Percentiles rank a stretch among this genome's conserved stretches.
phyloP scores from a whole-genome alignment of 2,329 filamentous ascomycete genomes.

The Trichoderma sp. region DNA sequence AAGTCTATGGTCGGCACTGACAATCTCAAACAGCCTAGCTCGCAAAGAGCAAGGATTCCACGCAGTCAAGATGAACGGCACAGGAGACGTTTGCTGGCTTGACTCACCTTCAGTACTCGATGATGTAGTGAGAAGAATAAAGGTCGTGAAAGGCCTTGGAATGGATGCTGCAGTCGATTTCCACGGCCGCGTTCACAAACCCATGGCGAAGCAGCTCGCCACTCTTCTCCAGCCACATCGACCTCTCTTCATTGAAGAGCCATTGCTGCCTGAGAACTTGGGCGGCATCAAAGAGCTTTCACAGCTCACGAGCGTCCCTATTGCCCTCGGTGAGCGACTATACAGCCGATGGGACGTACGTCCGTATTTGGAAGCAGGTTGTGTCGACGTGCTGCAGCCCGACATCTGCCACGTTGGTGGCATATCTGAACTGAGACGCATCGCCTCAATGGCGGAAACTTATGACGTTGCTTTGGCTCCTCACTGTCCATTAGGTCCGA shows the following conservation, averaged over 20 bases:
- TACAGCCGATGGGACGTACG: slow-evolving; percentile 73
- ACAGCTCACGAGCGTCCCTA: slow-evolving; percentile 57
- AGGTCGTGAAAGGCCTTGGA: slow-evolving; percentile 65
- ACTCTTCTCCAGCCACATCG: slow-evolving; percentile 62
- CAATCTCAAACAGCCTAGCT: slow-evolving; percentile 42
- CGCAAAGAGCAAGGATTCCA: slow-evolving; percentile 61
- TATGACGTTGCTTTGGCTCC: slow-evolving; percentile 73
- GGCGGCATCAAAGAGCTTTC: slow-evolving; percentile 48
- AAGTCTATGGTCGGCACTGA: background rate
- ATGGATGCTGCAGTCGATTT: slow-evolving; percentile 75
- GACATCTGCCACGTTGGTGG: slow-evolving; percentile 71
- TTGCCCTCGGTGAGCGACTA: slow-evolving; percentile 69
- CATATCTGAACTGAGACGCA: slow-evolving; percentile 67
- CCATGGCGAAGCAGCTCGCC: slow-evolving; percentile 78
- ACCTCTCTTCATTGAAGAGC: slow-evolving; percentile 76
- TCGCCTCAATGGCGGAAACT: slow-evolving; percentile 68
- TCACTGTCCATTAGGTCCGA: slow-evolving; percentile 70
- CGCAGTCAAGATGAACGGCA: slow-evolving; percentile 76
- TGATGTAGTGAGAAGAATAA: slow-evolving; percentile 63
- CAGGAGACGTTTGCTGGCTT: slow-evolving; percentile 72
- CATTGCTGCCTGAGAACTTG: slow-evolving; percentile 65
- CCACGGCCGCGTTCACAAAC: slow-evolving; percentile 72
- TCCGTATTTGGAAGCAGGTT: slow-evolving; percentile 65
- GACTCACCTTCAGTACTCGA: slow-evolving; percentile 66
- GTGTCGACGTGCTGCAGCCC: slow-evolving; percentile 69